Percentiles rank a stretch among this genome's conserved stretches.
phyloP scores from a whole-genome alignment of 106 monocot genomes.

The Agapanthus africanus region DNA sequence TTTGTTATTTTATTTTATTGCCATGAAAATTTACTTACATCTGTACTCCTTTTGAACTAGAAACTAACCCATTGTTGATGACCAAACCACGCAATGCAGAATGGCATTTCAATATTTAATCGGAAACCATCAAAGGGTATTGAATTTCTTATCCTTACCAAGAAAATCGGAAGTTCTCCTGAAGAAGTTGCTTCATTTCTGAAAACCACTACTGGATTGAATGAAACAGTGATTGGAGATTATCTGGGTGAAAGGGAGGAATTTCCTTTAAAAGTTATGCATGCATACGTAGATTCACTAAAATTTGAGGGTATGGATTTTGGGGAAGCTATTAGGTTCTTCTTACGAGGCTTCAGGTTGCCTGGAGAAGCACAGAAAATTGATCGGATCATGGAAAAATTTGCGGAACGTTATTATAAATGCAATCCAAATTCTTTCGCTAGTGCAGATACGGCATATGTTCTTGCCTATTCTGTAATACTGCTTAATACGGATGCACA shows the following conservation, averaged over 20 bases:
- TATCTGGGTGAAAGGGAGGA: constrained; percentile 93
- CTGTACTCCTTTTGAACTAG: too few species aligned
- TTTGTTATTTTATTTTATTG: too few species aligned
- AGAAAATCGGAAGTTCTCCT: constrained; percentile 75
- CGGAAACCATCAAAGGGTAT: constrained; percentile 95
- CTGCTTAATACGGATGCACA: constrained; percentile 99
- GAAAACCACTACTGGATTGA: constrained; percentile 65
- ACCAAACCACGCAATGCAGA: constrained; percentile 84
- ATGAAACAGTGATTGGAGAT: constrained; percentile 86
- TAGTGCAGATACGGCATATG: constrained; percentile 99
- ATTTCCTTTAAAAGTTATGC: constrained; percentile 96
- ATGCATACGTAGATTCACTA: constrained; percentile 93
- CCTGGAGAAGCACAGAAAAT: constrained; percentile 99
- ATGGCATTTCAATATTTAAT: constrained; percentile 93
- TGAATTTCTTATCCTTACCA: constrained; percentile 77
- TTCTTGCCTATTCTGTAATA: constrained; percentile 99
- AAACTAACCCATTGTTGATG: too few species aligned
- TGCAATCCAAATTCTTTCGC: constrained; percentile 87
- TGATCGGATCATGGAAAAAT: constrained; percentile 99
- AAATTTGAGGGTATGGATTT: constrained; percentile 90
- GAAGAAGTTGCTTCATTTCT: constrained; percentile 87
- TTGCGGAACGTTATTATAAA: constrained; percentile 97
- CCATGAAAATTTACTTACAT: not conserved
- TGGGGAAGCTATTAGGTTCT: constrained; percentile 92
- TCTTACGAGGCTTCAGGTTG: constrained; percentile 82